Conservation (phyloP, 352 stramenopile genomes). For the Blastocystis hominis region DNA sequence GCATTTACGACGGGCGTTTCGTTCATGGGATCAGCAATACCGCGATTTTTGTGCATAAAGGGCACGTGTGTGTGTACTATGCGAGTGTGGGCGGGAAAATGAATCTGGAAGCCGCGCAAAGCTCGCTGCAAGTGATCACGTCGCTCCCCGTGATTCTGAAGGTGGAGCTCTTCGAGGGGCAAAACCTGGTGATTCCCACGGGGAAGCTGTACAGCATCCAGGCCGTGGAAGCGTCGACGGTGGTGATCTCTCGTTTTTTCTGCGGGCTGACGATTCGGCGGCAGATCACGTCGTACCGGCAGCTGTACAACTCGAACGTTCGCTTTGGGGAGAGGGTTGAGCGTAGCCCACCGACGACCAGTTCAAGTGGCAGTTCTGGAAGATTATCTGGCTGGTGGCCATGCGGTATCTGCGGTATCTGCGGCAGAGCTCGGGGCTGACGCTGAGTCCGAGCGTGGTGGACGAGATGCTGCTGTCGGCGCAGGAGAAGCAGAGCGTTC, state of each 20-base stretch:
- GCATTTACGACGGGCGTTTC: constrained; percentile 11
- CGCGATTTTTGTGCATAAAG: not conserved
- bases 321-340: not conserved
- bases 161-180: not conserved
- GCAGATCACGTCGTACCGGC: constrained; percentile 20
- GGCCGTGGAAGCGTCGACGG: not conserved
- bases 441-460: not conserved
- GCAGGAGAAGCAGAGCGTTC: not conserved
- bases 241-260: constrained; percentile 33
- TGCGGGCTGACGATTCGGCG: constrained; percentile 2
- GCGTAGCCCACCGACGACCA: not conserved
- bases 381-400: not conserved
- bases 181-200: not conserved
- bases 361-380: constrained; percentile 56
- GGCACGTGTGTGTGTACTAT: constrained; percentile 6
- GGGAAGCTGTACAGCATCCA: constrained; percentile 22
- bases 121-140: not conserved
- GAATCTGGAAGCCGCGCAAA: not conserved
- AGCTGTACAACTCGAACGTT: not conserved
- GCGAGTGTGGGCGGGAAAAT: not conserved
- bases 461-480: not conserved
- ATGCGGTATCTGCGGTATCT: constrained; percentile 1
- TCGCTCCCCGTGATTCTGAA: not conserved
- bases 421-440: not conserved
- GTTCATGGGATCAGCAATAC: constrained; percentile 16